A percentile compares a stretch with the other conserved stretches of the same genome.
Conservation (phyloP, 177 flowering plant genomes). For the Vitis hybrid region DNA sequence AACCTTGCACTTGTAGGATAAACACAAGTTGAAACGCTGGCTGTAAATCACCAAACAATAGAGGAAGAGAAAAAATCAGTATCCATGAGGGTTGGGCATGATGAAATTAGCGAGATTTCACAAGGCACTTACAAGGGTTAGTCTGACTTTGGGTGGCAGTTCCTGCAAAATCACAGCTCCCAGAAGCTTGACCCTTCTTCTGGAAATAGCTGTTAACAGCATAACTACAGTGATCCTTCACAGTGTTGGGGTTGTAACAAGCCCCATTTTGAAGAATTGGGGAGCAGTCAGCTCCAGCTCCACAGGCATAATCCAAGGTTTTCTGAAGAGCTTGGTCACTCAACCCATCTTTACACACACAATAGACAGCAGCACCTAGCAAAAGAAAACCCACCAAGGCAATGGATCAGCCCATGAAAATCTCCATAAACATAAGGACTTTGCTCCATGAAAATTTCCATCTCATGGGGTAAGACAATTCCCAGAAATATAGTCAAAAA, state of each 20-base stretch:
- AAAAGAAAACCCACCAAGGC: neutral
- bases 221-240: conserved; percentile 62
- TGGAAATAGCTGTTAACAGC: conserved; percentile 86
- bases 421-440: neutral
- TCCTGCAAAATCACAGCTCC: conserved; percentile 60
- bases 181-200: conserved; percentile 38
- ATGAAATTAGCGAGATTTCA: neutral
- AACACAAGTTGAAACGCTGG: conserved; percentile 33
- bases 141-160: conserved; percentile 31
- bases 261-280: conserved; percentile 50
- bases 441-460: neutral
- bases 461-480: neutral
- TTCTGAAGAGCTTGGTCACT: conserved; percentile 48
- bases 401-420: neutral
- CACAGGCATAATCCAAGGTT: conserved; percentile 78
- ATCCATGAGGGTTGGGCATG: neutral
- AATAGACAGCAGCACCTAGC: conserved; percentile 51
- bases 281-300: conserved; percentile 71
- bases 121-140: conserved; percentile 40
- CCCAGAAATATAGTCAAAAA: neutral
- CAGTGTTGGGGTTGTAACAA: conserved; percentile 71
- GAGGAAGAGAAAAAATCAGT: neutral
- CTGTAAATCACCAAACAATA: conserved; percentile 28
- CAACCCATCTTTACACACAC: conserved; percentile 56
- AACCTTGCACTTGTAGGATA: conserved; percentile 57